phyloP scores from a whole-genome alignment of 169 alveolate genomes.

The Besnoitia besnoiti region DNA sequence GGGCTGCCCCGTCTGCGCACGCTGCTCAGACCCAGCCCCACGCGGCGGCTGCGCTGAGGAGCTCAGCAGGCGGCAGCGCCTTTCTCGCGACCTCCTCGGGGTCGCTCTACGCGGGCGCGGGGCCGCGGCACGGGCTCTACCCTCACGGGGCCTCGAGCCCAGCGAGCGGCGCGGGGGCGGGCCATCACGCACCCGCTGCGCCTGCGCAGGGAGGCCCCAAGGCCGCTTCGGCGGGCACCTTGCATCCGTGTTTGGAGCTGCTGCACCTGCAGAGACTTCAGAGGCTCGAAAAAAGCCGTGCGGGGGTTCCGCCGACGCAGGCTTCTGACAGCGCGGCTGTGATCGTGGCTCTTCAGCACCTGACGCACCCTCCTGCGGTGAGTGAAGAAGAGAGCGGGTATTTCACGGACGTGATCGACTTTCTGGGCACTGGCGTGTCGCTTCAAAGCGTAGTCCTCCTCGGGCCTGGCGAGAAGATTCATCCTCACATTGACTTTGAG shows the following conservation, averaged over 20 bases:
- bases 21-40: background rate
- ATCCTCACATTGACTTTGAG: constrained; percentile 4
- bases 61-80: constrained; percentile 12
- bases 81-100: background rate
- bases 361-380: background rate
- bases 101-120: background rate
- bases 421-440: background rate
- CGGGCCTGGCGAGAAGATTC: background rate
- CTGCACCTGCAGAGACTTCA: background rate
- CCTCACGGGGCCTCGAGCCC: background rate
- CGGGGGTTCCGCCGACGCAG: background rate
- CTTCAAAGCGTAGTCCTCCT: background rate
- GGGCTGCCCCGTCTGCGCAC: background rate
- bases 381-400: background rate
- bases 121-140: background rate
- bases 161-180: background rate
- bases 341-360: background rate
- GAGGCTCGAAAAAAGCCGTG: background rate
- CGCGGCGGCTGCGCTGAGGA: constrained; percentile 35
- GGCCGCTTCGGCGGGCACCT: background rate
- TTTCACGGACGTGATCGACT: background rate
- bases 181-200: background rate
- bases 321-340: background rate
- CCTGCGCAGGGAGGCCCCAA: background rate
- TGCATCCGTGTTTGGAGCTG: background rate